These are phyloP conservation scores for Neonothopanus nambi DNA, from an alignment of 1,284 basidiomycete species.

Conservation along the genomic window DNA sequence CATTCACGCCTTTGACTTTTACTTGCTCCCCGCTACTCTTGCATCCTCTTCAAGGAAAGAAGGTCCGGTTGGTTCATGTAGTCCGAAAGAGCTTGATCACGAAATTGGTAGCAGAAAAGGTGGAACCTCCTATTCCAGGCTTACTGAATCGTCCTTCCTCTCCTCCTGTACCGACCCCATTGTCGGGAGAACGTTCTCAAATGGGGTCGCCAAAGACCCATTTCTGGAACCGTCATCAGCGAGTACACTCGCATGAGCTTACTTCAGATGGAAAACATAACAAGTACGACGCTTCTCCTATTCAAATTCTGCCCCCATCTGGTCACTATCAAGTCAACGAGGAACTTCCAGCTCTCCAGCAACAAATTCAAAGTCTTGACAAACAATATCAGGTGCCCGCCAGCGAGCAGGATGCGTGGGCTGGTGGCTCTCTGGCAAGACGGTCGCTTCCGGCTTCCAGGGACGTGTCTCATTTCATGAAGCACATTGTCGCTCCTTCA, in stretches of 20 bases:
- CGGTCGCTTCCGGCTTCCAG: no score
- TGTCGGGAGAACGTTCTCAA: background rate
- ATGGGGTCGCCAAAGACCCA: background rate
- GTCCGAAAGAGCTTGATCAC: constrained; percentile 65
- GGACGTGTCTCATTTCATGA: background rate
- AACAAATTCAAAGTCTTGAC: no score
- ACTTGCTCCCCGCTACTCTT: constrained; percentile 71
- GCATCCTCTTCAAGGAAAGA: constrained; percentile 62
- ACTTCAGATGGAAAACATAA: background rate
- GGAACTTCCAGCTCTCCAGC: no score
- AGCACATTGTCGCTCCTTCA: constrained; percentile 17
- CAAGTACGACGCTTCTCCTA: background rate
- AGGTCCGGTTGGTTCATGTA: constrained; percentile 64
- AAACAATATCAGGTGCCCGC: no score
- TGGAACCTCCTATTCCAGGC: constrained; percentile 40
- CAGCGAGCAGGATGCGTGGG: no score
- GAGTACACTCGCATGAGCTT: constrained; percentile 32
- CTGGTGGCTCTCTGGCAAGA: no score
- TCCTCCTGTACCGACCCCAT: background rate
- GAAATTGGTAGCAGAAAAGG: constrained; percentile 59
- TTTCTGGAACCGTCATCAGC: constrained; percentile 31
- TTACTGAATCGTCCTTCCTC: background rate
- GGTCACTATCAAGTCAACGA: no score
- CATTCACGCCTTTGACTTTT: constrained; percentile 69
- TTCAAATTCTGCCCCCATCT: background rate